These are phyloP conservation scores for Thraustotheca clavata DNA, from an alignment of 352 stramenopile species.

Conservation along the genomic window DNA sequence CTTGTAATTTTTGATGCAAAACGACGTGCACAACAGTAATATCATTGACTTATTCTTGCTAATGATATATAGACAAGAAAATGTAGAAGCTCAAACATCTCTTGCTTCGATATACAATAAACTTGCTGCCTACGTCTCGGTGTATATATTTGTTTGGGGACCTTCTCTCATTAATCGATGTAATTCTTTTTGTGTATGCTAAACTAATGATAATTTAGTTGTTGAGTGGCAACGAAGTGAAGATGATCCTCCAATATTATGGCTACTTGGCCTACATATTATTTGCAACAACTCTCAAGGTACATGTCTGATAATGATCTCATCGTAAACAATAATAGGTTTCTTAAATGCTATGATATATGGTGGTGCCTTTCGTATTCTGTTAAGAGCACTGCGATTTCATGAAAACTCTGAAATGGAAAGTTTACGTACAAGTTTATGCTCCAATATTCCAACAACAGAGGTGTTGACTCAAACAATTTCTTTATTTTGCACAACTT, in stretches of 20 bases:
- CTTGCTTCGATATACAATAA: slow-evolving; percentile 10
- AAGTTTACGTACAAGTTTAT: not conserved
- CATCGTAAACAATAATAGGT: not conserved
- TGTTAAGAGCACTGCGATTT: not conserved
- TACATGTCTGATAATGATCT: not conserved
- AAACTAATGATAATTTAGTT: not conserved
- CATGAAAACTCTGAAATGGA: not conserved
- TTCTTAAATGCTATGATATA: slow-evolving; percentile 18
- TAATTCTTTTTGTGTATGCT: not conserved
- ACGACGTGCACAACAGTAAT: not conserved
- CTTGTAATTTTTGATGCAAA: slow-evolving; percentile 4
- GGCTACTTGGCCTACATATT: slow-evolving; percentile 8
- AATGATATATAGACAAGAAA: slow-evolving; percentile 4
- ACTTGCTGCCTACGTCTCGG: slow-evolving; percentile 2
- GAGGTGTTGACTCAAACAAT: not conserved
- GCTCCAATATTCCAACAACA: not conserved
- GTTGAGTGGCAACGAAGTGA: not conserved
- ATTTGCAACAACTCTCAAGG: slow-evolving; percentile 18
- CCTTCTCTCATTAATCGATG: slow-evolving; percentile 12
- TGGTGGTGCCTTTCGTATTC: not conserved
- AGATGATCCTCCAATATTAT: not conserved
- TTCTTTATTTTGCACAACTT: slow-evolving; percentile 16
- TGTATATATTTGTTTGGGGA: slow-evolving; percentile 14
- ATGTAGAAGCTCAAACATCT: not conserved
- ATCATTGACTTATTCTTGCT: not conserved